A percentile compares a stretch with the other conserved stretches of the same genome.
phyloP scores from a whole-genome alignment of 2,329 filamentous ascomycete species.

The Didymella sp. region DNA sequence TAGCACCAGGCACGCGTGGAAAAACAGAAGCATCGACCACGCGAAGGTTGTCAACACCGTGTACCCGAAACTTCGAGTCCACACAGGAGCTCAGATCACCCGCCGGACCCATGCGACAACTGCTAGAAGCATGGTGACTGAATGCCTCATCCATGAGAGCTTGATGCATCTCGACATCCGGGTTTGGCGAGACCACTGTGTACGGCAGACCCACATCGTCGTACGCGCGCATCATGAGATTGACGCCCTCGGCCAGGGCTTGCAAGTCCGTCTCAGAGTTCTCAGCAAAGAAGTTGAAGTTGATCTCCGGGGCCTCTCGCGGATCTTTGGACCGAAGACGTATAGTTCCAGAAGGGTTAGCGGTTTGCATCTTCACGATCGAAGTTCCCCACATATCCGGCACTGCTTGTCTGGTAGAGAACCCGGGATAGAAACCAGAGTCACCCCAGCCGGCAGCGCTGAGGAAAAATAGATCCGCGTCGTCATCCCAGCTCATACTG shows the following conservation, averaged over 20 bases:
- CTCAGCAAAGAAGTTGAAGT: slow-evolving; percentile 23
- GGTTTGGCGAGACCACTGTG: neutral
- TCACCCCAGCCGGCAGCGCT: neutral
- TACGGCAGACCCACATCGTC: neutral
- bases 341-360: slow-evolving; percentile 66
- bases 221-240: neutral
- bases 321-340: slow-evolving; percentile 65
- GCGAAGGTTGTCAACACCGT: slow-evolving; percentile 56
- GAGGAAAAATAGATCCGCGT: neutral
- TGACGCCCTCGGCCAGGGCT: slow-evolving; percentile 16
- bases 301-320: slow-evolving; percentile 65
- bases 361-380: slow-evolving; percentile 64
- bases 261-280: slow-evolving; percentile 12
- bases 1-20: slow-evolving; percentile 53
- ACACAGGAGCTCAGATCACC: slow-evolving; percentile 12
- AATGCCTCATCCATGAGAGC: neutral
- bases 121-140: slow-evolving; percentile 22
- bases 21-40: slow-evolving; percentile 68
- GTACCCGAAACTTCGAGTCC: slow-evolving; percentile 23
- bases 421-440: neutral
- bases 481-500: neutral
- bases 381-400: slow-evolving; percentile 46
- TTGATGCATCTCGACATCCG: neutral
- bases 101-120: slow-evolving; percentile 19
- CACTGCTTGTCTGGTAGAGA: neutral